phyloP scores from a whole-genome alignment of 495 filamentous ascomycete genomes.

The Hypoxylon fragiforme region DNA sequence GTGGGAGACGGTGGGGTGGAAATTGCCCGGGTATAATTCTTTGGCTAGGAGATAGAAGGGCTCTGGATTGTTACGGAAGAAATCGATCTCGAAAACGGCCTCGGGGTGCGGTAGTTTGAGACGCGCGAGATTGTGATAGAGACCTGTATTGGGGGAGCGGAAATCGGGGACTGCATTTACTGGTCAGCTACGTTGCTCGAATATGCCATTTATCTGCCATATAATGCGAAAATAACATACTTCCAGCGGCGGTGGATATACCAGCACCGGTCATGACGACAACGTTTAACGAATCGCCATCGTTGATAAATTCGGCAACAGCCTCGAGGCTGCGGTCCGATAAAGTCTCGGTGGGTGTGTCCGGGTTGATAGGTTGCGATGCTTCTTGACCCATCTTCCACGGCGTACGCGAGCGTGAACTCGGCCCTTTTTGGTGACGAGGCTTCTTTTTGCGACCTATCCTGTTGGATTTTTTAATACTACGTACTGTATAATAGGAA shows the following conservation, averaged over 20 bases:
- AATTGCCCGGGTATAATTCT: constrained; percentile 91
- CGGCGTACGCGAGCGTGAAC: constrained; percentile 27
- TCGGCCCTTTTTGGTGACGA: constrained; percentile 38
- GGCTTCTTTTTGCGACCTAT: constrained; percentile 38
- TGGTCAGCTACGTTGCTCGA: constrained; percentile 27
- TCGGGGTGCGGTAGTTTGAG: constrained; percentile 82
- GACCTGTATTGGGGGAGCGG: constrained; percentile 72
- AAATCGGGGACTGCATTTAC: constrained; percentile 68
- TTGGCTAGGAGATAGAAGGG: constrained; percentile 92
- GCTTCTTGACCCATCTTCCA: constrained; percentile 51
- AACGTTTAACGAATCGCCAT: constrained; percentile 65
- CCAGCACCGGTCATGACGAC: constrained; percentile 79
- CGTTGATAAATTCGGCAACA: constrained; percentile 74
- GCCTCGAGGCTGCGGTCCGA: constrained; percentile 67
- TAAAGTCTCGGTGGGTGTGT: constrained; percentile 65
- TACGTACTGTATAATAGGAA: no score
- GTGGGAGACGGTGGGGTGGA: constrained; percentile 70
- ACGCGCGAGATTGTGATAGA: constrained; percentile 81
- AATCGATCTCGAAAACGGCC: constrained; percentile 81
- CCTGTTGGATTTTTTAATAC: no score
- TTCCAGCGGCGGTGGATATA: constrained; percentile 62
- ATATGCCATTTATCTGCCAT: no score
- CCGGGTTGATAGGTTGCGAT: constrained; percentile 61
- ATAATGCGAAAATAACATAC: constrained; percentile 41
- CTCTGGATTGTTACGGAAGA: constrained; percentile 79